Evolutionary conservation across 1,284 basidiomycete species (phyloP), one percentile per base, ranked within the genome.

Genomic region (Entoloma clypeatum): DNA sequence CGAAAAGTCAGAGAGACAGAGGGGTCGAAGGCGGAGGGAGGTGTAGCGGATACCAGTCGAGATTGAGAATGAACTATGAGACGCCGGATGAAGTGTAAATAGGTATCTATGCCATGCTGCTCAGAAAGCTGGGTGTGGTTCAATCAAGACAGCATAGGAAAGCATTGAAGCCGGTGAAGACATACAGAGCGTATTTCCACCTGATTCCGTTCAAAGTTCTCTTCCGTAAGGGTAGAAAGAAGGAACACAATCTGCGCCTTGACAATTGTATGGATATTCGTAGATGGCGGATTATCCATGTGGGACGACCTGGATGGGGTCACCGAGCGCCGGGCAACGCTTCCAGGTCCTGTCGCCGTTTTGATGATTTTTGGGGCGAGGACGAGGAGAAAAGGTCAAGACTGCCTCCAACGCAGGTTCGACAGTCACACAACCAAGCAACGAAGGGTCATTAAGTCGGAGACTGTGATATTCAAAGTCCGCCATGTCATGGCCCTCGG

Each of bases 241-340:
- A 95, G 76, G 66, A 96, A 96, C 53, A 92, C 90, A 61, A 96
- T 94, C 69, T 89, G 86, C 47, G 86, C 85, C 67, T 86, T 86
- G 68, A 89, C 86, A 63, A 89, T 89, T 59, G 84, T 86, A 55
- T 74, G 65, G 50, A 75, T 75, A 55, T 75, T 74, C 51, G 71
- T 71, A 47, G 69, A 68, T 56, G 71, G 74, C 67, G 78, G 72
- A 61, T 72, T 78, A 68, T 82, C 79, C 79, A 81, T 81, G 63
- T 76, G 74, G 61, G 70, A 71, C 65, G 69, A 71, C 72, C 81
- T 79, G 70, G 77, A 75, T 68, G 80, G 76, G 68, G 81, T 81
- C 77, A 81, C 79, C 73, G 78, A 79, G 71, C 80, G 81, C 75
- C 80, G 73, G 65, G 63, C 58, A 64, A 74, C 75, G 71, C 74